Percentiles rank a stretch among this genome's conserved stretches.
Conservation (phyloP, 2,329 filamentous ascomycete species). For the Parascedosporium putredinis region DNA sequence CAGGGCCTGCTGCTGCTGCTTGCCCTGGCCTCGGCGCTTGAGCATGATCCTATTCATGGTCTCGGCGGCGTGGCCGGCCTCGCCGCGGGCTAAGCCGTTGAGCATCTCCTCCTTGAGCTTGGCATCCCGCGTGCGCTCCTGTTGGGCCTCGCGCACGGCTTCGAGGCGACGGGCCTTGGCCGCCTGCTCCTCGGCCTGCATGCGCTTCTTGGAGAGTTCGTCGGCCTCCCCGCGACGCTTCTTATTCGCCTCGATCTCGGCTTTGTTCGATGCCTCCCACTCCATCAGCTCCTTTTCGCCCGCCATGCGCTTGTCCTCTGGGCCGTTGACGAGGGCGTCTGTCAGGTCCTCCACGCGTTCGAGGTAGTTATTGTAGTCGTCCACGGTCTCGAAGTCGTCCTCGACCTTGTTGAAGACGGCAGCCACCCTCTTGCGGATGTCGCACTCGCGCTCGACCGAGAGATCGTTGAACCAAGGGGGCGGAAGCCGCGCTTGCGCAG, state of each 20-base stretch:
- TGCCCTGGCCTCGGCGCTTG: constrained; percentile 58
- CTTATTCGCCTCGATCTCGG: constrained; percentile 54
- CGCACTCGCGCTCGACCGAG: constrained; percentile 80
- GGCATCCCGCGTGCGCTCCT: constrained; percentile 54
- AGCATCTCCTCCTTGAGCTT: constrained; percentile 60
- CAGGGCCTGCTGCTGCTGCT: constrained; percentile 22
- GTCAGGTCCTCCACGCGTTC: constrained; percentile 86
- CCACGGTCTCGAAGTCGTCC: constrained; percentile 79
- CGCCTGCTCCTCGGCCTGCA: constrained; percentile 58
- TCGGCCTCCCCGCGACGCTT: constrained; percentile 44
- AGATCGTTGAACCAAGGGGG: constrained; percentile 84
- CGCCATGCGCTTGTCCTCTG: constrained; percentile 47
- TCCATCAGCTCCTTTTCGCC: constrained; percentile 35
- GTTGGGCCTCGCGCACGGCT: constrained; percentile 57
- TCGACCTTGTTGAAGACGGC: constrained; percentile 77
- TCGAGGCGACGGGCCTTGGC: constrained; percentile 48
- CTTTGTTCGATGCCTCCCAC: constrained; percentile 66
- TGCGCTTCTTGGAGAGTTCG: constrained; percentile 38
- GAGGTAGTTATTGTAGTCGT: constrained; percentile 87
- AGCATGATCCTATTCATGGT: constrained; percentile 53
- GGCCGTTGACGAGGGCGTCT: constrained; percentile 71
- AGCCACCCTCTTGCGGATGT: constrained; percentile 70
- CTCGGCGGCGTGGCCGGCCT: constrained; percentile 47
- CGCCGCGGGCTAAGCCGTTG: constrained; percentile 53
- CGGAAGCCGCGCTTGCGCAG: constrained; percentile 78